These are phyloP conservation scores for Biscutella laevigata DNA, from an alignment of 441 rosid species.

Conservation along the genomic window DNA sequence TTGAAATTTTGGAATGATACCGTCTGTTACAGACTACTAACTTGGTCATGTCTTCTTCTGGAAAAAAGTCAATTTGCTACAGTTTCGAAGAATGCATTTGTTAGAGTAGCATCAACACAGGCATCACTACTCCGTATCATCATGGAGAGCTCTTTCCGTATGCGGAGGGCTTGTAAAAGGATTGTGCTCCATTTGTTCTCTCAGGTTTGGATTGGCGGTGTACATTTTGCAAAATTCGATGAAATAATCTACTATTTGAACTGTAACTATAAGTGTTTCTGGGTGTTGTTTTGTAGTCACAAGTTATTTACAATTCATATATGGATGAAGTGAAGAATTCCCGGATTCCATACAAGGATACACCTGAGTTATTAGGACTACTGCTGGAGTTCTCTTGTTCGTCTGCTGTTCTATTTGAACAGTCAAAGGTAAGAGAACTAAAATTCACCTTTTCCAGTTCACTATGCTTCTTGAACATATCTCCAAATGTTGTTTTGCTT, in stretches of 20 bases:
- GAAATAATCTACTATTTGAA: background rate
- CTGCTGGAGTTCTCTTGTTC: conserved; percentile 57
- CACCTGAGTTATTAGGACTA: conserved; percentile 59
- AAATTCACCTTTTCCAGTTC: background rate
- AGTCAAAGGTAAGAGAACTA: conserved; percentile 49
- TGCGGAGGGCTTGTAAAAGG: conserved; percentile 61
- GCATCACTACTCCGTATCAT: conserved; percentile 55
- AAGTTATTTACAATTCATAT: conserved; percentile 50
- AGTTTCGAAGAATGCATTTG: conserved; percentile 67
- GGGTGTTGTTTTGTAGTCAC: conserved; percentile 42
- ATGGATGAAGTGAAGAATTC: conserved; percentile 56
- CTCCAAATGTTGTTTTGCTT: background rate
- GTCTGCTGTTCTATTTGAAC: conserved; percentile 44
- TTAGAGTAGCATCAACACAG: conserved; percentile 72
- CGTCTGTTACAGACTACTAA: conserved; percentile 67
- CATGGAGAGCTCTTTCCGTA: conserved; percentile 61
- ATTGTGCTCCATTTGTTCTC: conserved; percentile 53
- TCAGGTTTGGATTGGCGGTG: conserved; percentile 40
- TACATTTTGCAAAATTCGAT: background rate
- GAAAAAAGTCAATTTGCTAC: conserved; percentile 63
- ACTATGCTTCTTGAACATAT: background rate
- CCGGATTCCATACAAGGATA: conserved; percentile 65
- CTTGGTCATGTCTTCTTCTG: conserved; percentile 83
- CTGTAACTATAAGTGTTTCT: background rate
- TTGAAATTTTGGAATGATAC: conserved; percentile 45